Evolutionary conservation across 1,284 basidiomycete species (phyloP).

Genomic region (Exobasidium rhododendri): DNA sequence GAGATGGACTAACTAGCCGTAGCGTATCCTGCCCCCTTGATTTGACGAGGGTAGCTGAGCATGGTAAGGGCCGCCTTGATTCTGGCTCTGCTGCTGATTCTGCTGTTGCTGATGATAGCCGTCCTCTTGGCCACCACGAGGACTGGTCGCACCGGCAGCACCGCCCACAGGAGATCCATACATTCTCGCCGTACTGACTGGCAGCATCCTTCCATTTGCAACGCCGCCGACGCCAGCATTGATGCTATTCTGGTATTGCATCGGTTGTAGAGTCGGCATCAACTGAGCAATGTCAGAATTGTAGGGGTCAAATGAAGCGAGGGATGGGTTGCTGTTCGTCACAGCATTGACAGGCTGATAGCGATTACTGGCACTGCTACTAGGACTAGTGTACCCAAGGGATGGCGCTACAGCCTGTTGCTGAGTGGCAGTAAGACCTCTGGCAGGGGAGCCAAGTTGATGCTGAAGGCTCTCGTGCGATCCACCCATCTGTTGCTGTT

Average conservation of each 20-base stretch:
- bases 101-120: no score
- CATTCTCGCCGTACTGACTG: not conserved
- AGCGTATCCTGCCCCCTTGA: not conserved
- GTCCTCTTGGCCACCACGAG: not conserved
- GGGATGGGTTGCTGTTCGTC: not conserved
- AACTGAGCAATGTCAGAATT: slow-evolving; percentile 20
- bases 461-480: slow-evolving; percentile 7
- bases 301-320: slow-evolving; percentile 16
- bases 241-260: slow-evolving; percentile 15
- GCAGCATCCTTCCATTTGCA: not conserved
- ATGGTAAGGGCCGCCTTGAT: not conserved
- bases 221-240: not conserved
- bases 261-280: slow-evolving; percentile 17
- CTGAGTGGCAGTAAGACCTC: not conserved
- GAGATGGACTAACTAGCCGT: not conserved
- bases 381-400: slow-evolving; percentile 13
- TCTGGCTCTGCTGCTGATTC: not conserved
- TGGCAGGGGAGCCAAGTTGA: not conserved
- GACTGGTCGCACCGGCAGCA: not conserved
- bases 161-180: not conserved
- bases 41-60: not conserved
- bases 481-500: slow-evolving; percentile 13
- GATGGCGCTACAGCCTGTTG: slow-evolving; percentile 11
- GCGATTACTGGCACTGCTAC: not conserved
- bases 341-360: not conserved